Percentiles rank a stretch among this genome's conserved stretches.
Conservation (phyloP, 768 basidiomycete genomes). For the Antrodiella citrinella region DNA sequence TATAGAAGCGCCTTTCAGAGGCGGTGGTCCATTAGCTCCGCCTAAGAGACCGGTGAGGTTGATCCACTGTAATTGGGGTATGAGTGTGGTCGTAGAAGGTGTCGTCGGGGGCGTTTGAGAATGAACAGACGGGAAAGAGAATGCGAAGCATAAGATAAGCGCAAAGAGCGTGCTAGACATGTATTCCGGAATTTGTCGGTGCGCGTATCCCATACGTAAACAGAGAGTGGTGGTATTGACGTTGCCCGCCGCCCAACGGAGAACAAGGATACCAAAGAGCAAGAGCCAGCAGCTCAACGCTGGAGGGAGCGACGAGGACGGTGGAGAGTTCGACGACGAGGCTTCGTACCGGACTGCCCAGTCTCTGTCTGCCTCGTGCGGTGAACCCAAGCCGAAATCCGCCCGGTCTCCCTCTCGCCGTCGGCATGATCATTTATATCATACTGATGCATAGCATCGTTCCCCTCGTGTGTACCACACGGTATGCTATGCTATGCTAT, state of each 20-base stretch:
- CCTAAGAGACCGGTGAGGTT: slow-evolving; percentile 52
- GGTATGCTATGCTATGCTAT: too few species aligned
- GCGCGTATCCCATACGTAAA: background rate
- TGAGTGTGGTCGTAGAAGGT: slow-evolving; percentile 43
- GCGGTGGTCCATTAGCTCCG: slow-evolving; percentile 49
- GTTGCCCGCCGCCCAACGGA: background rate
- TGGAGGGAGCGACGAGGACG: background rate
- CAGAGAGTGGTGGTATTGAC: background rate
- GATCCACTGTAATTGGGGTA: slow-evolving; percentile 65
- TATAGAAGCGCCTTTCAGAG: slow-evolving; percentile 64
- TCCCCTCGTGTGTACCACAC: too few species aligned
- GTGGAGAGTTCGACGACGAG: background rate
- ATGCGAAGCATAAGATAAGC: slow-evolving; percentile 20
- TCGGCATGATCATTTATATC: background rate
- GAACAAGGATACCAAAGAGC: background rate
- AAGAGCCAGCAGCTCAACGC: background rate
- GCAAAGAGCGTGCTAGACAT: slow-evolving; percentile 11
- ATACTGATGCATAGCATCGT: too few species aligned
- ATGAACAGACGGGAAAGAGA: slow-evolving; percentile 14
- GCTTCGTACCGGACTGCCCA: background rate
- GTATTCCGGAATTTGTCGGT: slow-evolving; percentile 1
- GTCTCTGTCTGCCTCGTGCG: background rate
- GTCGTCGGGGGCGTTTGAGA: slow-evolving; percentile 47
- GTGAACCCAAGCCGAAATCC: background rate
- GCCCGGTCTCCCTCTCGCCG: too few species aligned